These are phyloP conservation scores for Backusella mclennaniae DNA, from an alignment of 192 early-diverging fungal species.

Conservation along the genomic window DNA sequence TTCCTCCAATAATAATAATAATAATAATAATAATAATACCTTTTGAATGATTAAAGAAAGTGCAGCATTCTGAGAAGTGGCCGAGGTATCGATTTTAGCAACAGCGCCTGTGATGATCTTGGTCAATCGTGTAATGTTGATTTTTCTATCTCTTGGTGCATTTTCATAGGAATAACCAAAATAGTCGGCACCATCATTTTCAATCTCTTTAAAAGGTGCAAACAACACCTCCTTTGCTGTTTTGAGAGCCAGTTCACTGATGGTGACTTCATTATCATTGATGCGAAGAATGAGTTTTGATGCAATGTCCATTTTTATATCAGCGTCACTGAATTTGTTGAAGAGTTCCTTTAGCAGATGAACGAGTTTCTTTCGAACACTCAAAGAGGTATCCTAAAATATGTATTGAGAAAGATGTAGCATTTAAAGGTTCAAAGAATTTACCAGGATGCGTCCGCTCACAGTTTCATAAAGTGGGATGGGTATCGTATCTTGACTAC, in stretches of 20 bases:
- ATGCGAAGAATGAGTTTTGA: slow-evolving; percentile 69
- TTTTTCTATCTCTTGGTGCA: slow-evolving; percentile 5
- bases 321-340: slow-evolving; percentile 39
- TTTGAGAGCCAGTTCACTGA: slow-evolving; percentile 66
- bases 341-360: slow-evolving; percentile 78
- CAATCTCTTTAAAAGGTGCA: slow-evolving; percentile 40
- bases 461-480: slow-evolving; percentile 79
- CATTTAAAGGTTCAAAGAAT: too few relatives aligned
- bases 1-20: not conserved
- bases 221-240: slow-evolving; percentile 75
- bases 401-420: too few relatives aligned
- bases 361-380: slow-evolving; percentile 86
- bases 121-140: slow-evolving; percentile 9
- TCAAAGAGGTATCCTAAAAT: slow-evolving; percentile 78
- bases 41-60: slow-evolving; percentile 18
- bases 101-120: slow-evolving; percentile 14
- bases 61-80: slow-evolving; percentile 34
- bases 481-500: slow-evolving; percentile 61
- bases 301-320: slow-evolving; percentile 64
- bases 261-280: slow-evolving; percentile 59
- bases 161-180: slow-evolving; percentile 15
- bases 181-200: slow-evolving; percentile 6
- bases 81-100: not conserved
- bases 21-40: not conserved
- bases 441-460: slow-evolving; percentile 72